These are phyloP conservation scores for Pascua guehoae DNA, from an alignment of 1,284 basidiomycete genomes.

Conservation along the genomic window DNA sequence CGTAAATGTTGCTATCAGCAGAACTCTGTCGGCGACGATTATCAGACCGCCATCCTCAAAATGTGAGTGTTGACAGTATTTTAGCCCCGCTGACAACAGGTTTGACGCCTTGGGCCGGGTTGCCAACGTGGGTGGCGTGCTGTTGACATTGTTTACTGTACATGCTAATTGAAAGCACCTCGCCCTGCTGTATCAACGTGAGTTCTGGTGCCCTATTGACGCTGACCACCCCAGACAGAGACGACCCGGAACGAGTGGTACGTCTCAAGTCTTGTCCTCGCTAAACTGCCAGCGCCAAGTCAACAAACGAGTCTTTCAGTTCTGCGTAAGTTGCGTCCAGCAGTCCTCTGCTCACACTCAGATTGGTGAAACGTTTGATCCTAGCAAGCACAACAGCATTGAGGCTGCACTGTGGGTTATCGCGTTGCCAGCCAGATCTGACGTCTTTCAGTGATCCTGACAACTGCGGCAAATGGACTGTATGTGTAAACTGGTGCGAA, in stretches of 20 bases:
- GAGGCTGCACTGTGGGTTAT: conserved; percentile 33
- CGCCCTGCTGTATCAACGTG: conserved; percentile 41
- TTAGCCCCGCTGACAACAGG: conserved; percentile 19
- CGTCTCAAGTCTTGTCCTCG: not conserved
- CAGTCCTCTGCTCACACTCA: conserved; percentile 3
- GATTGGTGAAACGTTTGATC: conserved; percentile 31
- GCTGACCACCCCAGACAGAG: conserved; percentile 19
- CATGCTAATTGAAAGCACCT: conserved; percentile 33
- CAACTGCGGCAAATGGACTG: conserved; percentile 55
- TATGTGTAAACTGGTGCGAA: conserved; percentile 16
- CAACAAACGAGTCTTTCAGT: conserved; percentile 33
- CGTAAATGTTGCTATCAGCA: conserved; percentile 22
- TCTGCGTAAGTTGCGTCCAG: conserved; percentile 32
- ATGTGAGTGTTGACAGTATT: conserved; percentile 24
- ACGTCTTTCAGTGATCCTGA: conserved; percentile 36
- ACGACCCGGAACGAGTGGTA: conserved; percentile 31
- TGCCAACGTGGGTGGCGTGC: conserved; percentile 36
- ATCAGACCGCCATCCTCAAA: conserved; percentile 29
- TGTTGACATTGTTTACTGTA: not conserved
- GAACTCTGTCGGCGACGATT: conserved; percentile 28
- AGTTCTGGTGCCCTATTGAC: not conserved
- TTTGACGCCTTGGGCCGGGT: conserved; percentile 40
- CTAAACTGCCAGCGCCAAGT: conserved; percentile 22
- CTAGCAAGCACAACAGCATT: conserved; percentile 21
- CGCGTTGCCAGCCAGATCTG: not conserved